Conservation (phyloP, 2,329 filamentous ascomycete genomes). For the Diaporthe sp. region DNA sequence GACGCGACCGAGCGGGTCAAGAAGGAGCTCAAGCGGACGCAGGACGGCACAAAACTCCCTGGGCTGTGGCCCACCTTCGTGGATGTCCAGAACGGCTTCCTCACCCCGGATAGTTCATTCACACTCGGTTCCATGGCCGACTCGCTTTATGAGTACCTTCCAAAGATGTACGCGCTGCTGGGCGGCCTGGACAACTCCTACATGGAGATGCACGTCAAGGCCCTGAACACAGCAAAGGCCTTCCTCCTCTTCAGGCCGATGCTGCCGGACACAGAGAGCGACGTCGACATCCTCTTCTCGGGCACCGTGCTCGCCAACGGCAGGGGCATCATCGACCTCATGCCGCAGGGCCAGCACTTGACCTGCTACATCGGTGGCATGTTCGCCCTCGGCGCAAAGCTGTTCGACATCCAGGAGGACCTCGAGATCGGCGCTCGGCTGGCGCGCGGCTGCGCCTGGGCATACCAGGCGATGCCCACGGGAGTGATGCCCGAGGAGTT, state of each 20-base stretch:
- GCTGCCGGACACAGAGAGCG: slow-evolving; percentile 63
- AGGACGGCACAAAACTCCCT: slow-evolving; percentile 76
- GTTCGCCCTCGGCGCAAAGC: slow-evolving; percentile 56
- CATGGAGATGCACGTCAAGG: slow-evolving; percentile 72
- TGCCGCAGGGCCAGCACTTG: slow-evolving; percentile 56
- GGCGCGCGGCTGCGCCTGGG: slow-evolving; percentile 68
- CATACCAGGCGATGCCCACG: slow-evolving; percentile 62
- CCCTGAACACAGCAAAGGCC: slow-evolving; percentile 72
- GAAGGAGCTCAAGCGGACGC: slow-evolving; percentile 73
- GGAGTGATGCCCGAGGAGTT: slow-evolving; percentile 68
- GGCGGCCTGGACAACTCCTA: slow-evolving; percentile 76
- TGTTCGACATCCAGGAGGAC: slow-evolving; percentile 53
- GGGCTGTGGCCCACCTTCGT: slow-evolving; percentile 80
- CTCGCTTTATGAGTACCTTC: slow-evolving; percentile 71
- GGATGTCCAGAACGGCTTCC: slow-evolving; percentile 69
- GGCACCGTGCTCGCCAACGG: slow-evolving; percentile 55
- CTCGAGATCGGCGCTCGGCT: slow-evolving; percentile 62
- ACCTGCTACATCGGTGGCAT: slow-evolving; percentile 60
- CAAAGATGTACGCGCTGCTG: slow-evolving; percentile 72
- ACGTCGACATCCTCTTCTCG: slow-evolving; percentile 69
- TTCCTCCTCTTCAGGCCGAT: slow-evolving; percentile 79
- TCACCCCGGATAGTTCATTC: slow-evolving; percentile 53
- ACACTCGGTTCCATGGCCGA: slow-evolving; percentile 62
- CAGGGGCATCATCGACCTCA: slow-evolving; percentile 47
- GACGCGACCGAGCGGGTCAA: slow-evolving; percentile 83